Conservation (phyloP, 2,329 filamentous ascomycete species). For the Corinectria fuckeliana region DNA sequence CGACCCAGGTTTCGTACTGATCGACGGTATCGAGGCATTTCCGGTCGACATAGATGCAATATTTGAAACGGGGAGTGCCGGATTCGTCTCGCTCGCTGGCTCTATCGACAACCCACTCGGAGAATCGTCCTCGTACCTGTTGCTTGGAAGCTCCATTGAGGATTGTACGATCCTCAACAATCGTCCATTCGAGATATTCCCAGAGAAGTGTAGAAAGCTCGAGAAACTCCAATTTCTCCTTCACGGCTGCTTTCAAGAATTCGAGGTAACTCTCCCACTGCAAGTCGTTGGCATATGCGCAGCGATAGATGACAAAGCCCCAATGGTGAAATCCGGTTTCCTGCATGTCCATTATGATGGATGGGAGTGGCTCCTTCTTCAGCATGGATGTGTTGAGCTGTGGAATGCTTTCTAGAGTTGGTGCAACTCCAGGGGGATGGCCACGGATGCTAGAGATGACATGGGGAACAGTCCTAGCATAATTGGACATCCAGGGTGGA, state of each 20-base stretch:
- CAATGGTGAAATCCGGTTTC: neutral
- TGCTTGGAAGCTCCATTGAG: slow-evolving; percentile 8
- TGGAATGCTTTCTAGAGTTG: slow-evolving; percentile 17
- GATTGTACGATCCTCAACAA: slow-evolving; percentile 4
- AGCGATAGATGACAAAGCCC: slow-evolving; percentile 11
- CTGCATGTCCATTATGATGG: slow-evolving; percentile 6
- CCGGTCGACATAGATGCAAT: neutral
- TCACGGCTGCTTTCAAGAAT: slow-evolving; percentile 16
- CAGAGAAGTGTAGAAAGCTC: neutral
- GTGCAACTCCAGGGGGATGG: neutral
- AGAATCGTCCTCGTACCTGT: neutral
- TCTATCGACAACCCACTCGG: neutral
- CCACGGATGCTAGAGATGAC: slow-evolving; percentile 15
- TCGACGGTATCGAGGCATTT: neutral
- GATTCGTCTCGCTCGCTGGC: neutral
- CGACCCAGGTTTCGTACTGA: neutral
- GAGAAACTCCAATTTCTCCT: neutral
- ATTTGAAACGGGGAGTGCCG: neutral
- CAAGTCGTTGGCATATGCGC: neutral
- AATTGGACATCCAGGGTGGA: neutral
- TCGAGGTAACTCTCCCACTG: slow-evolving; percentile 22
- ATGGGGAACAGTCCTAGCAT: neutral
- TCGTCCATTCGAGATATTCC: slow-evolving; percentile 7
- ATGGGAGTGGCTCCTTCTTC: neutral
- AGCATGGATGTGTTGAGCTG: neutral